Base-by-base conservation (phyloP, 306 rosid species). In the Sechiopsis laciniata region DNA sequence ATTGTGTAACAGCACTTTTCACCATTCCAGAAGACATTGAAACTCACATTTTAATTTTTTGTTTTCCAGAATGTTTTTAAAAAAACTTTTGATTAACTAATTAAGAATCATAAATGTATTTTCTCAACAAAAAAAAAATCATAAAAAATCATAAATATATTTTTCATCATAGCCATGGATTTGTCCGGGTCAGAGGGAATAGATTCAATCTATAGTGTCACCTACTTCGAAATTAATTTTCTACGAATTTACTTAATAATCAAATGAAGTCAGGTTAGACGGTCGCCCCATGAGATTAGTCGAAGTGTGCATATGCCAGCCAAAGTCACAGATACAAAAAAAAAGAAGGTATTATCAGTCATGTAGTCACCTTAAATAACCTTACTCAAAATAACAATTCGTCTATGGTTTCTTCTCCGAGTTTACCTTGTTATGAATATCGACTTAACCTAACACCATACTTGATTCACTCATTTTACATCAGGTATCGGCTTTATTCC, bases 401-500 rank as follows among this genome's bases (percentile, higher is more conserved):
- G 17, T 67, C 35, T 12, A 5, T 67, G 55, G 3, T 13, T n/a
- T 46, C 72, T 46, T 21, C 56, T 67, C 55, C 37, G 21, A 67
- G 24, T n/a, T 10, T 64, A 21, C 55, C 4, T 2, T 65, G 42
- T 19, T 21, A 68, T 68, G 19, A 9, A 48, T 13, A 13, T 6
- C 7, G 9, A 40, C 10, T 40, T 9, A 10, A 42, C 29, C 17
- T 8, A 40, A 67, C 19, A 19, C 17, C 37, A 11, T 46, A 5
- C 2, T 2, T 17, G 54, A 65, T 65, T 69, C 53, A 52, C 52
- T 58, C 69, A 21, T 10, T 19, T 12, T 17, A 59, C 77, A 67
- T 59, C 83, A 93, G 97, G 97, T 94, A 69, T 76, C 86, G 73
- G 81, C 82, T 20, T 75, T 94, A 74, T 94, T 94, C 80, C 99